Conservation (phyloP, 2,329 filamentous ascomycete genomes). For the Penicillium sp. region DNA sequence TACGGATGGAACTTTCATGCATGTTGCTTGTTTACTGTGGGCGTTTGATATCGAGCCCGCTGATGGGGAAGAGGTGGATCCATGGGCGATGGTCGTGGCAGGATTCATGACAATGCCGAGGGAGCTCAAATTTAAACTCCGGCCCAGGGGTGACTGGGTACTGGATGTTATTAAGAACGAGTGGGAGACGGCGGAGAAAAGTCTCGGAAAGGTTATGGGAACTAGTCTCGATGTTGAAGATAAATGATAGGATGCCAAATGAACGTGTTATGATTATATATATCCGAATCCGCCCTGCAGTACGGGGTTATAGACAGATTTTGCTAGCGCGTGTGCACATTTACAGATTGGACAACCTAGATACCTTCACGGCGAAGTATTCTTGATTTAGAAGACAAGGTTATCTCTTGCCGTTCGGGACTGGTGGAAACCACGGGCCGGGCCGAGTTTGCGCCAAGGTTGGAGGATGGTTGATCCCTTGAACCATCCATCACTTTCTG, state of each 20-base stretch:
- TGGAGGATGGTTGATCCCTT: too few species aligned
- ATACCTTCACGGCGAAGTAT: neutral
- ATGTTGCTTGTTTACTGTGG: slow-evolving; percentile 25
- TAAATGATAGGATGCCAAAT: neutral
- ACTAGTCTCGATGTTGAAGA: slow-evolving; percentile 16
- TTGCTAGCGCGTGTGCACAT: neutral
- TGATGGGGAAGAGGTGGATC: slow-evolving; percentile 21
- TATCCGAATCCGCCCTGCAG: neutral
- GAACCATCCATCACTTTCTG: too few species aligned
- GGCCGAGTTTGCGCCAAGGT: too few species aligned
- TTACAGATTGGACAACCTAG: neutral
- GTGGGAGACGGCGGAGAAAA: slow-evolving; percentile 20
- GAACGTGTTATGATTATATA: neutral
- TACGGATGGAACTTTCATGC: slow-evolving; percentile 24
- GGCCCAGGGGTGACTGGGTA: slow-evolving; percentile 21
- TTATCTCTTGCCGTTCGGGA: too few species aligned
- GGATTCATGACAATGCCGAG: slow-evolving; percentile 28
- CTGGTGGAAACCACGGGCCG: too few species aligned
- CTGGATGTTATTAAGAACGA: slow-evolving; percentile 15
- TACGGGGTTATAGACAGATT: neutral
- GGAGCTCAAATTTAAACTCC: slow-evolving; percentile 20
- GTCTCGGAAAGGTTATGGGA: slow-evolving; percentile 20
- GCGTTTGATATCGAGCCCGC: slow-evolving; percentile 23
- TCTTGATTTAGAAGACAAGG: neutral
- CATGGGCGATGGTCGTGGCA: slow-evolving; percentile 24